A percentile compares a stretch with the other conserved stretches of the same genome.
Evolutionary conservation across 2,329 filamentous ascomycete genomes (phyloP).

Genomic region (Fusarium buharicum): DNA sequence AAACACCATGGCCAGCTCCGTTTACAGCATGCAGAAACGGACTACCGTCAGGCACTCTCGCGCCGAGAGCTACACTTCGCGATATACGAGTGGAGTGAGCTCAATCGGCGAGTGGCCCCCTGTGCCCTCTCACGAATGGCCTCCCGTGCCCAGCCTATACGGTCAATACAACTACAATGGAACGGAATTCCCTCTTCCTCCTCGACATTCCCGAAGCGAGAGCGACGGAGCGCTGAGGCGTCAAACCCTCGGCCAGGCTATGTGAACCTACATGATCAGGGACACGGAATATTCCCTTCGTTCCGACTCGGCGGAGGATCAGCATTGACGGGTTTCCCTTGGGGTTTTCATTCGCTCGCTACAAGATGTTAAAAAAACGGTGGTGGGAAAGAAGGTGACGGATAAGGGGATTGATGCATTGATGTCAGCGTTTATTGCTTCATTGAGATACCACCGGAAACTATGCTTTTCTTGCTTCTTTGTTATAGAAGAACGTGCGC

Average conservation of each 20-base stretch:
- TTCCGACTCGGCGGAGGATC: slow-evolving; percentile 30
- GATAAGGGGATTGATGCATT: slow-evolving; percentile 36
- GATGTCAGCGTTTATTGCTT: slow-evolving; percentile 42
- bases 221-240: slow-evolving; percentile 24
- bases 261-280: slow-evolving; percentile 12
- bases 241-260: slow-evolving; percentile 21
- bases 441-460: slow-evolving; percentile 39
- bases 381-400: slow-evolving; percentile 26
- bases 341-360: slow-evolving; percentile 32
- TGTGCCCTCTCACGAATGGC: slow-evolving; percentile 7
- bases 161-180: slow-evolving; percentile 23
- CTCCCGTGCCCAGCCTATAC: slow-evolving; percentile 23
- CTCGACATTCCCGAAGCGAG: slow-evolving; percentile 34
- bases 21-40: slow-evolving; percentile 49
- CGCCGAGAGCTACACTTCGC: slow-evolving; percentile 51
- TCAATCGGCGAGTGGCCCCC: slow-evolving; percentile 48
- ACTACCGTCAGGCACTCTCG: slow-evolving; percentile 58
- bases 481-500: slow-evolving; percentile 23
- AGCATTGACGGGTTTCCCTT: slow-evolving; percentile 23
- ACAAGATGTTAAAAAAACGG: slow-evolving; percentile 2
- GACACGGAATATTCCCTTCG: slow-evolving; percentile 27
- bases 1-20: slow-evolving; percentile 39
- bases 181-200: slow-evolving; percentile 24
- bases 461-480: slow-evolving; percentile 34
- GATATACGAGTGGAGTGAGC: slow-evolving; percentile 63